These are phyloP conservation scores for Fusarium xyrophilum DNA, from an alignment of 2,329 filamentous ascomycete genomes.

Conservation along the genomic window DNA sequence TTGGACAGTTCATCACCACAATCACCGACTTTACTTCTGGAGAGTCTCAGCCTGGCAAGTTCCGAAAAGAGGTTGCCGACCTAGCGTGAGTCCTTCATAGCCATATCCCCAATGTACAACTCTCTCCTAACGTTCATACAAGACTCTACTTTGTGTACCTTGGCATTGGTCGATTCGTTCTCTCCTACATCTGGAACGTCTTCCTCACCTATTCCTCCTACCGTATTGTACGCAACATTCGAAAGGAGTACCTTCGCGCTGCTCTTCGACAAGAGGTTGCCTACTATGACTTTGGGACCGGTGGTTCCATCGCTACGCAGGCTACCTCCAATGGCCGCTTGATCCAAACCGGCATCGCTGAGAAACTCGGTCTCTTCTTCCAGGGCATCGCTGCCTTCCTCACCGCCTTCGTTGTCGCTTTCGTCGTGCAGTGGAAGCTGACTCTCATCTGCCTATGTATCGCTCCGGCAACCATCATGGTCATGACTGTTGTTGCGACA, in stretches of 20 bases:
- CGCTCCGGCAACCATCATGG: constrained; percentile 42
- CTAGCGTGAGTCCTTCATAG: constrained; percentile 47
- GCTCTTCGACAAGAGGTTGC: constrained; percentile 59
- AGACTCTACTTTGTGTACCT: constrained; percentile 66
- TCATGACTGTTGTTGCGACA: constrained; percentile 45
- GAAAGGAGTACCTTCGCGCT: constrained; percentile 58
- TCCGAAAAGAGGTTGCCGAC: constrained; percentile 43
- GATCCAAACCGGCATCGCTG: constrained; percentile 51
- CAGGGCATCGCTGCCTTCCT: constrained; percentile 50
- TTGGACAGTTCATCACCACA: constrained; percentile 48
- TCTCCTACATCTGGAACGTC: constrained; percentile 56
- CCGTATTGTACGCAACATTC: constrained; percentile 56
- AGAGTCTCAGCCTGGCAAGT: constrained; percentile 34
- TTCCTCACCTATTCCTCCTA: constrained; percentile 58
- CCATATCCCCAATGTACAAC: too few relatives aligned
- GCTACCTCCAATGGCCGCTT: constrained; percentile 50
- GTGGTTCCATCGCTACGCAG: constrained; percentile 53
- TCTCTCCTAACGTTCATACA: constrained; percentile 32
- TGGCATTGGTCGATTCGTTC: constrained; percentile 59
- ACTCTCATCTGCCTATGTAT: constrained; percentile 51
- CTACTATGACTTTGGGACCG: constrained; percentile 54
- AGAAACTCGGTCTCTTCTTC: constrained; percentile 51
- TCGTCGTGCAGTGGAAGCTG: constrained; percentile 53
- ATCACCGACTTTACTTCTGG: constrained; percentile 46
- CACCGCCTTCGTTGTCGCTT: constrained; percentile 50